A percentile compares a stretch with the other conserved stretches of the same genome.
These are phyloP conservation scores for Saposhnikovia divaricata DNA, from an alignment of 129 eudicot species.

Conservation along the genomic window DNA sequence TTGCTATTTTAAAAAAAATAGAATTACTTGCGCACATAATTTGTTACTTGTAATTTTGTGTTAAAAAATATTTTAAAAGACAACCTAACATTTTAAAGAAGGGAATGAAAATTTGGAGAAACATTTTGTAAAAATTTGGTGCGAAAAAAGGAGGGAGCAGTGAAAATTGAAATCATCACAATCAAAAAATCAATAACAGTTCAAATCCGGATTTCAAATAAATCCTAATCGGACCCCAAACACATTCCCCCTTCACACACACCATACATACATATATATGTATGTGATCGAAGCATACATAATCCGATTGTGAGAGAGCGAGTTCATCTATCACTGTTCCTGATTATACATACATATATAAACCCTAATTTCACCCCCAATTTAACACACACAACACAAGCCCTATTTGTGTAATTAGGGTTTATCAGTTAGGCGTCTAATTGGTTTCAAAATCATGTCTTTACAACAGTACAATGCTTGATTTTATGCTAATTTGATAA, in stretches of 20 bases:
- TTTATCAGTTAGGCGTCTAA: background rate
- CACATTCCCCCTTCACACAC: background rate
- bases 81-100: too few species aligned
- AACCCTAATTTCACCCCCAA: background rate
- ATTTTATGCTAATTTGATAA: background rate
- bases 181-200: background rate
- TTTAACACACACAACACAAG: background rate
- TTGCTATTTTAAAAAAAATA: too few species aligned
- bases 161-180: background rate
- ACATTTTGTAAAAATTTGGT: background rate
- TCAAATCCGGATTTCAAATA: slow-evolving; percentile 4
- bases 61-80: too few species aligned
- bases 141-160: background rate
- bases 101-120: too few species aligned
- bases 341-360: background rate
- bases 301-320: background rate
- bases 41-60: too few species aligned
- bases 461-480: background rate
- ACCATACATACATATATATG: background rate
- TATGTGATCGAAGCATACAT: too few species aligned
- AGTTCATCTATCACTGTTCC: background rate
- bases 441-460: background rate
- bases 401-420: background rate
- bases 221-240: background rate
- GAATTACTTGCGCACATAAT: too few species aligned